These are phyloP conservation scores for Rhynchosporium agropyri DNA, from an alignment of 2,329 filamentous ascomycete genomes.

Conservation along the genomic window DNA sequence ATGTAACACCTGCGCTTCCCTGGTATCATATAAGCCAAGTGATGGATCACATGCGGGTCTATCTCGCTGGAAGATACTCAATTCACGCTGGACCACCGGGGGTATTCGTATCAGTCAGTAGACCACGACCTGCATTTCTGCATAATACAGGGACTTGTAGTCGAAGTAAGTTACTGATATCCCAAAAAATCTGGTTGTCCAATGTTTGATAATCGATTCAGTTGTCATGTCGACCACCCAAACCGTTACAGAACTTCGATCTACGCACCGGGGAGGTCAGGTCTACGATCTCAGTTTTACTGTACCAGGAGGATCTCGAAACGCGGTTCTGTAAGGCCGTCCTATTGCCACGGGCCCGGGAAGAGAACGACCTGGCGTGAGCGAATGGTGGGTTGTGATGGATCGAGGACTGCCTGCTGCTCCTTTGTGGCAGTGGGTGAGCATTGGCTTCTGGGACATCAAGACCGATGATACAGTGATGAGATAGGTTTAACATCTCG, in stretches of 20 bases:
- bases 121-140: background rate
- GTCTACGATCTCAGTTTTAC: background rate
- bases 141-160: background rate
- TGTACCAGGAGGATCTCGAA: background rate
- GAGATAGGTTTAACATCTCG: too few species aligned
- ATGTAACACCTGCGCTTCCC: too few species aligned
- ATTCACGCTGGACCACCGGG: background rate
- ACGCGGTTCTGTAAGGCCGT: background rate
- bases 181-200: background rate
- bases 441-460: slow-evolving; percentile 1
- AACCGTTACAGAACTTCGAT: background rate
- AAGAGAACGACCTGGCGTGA: background rate
- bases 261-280: too few species aligned
- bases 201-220: background rate
- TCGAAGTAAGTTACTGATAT: background rate
- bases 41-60: background rate
- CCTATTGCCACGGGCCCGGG: background rate
- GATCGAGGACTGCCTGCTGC: background rate
- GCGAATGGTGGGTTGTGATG: background rate
- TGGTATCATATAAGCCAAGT: too few species aligned
- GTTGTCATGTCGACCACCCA: background rate
- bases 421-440: background rate
- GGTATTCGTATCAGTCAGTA: background rate
- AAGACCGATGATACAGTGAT: background rate
- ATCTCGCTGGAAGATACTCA: background rate